Percentiles rank a stretch among this genome's conserved stretches.
phyloP scores from a whole-genome alignment of 225 moss, liverwort and hornwort species.

The Pleurozium schreberi region DNA sequence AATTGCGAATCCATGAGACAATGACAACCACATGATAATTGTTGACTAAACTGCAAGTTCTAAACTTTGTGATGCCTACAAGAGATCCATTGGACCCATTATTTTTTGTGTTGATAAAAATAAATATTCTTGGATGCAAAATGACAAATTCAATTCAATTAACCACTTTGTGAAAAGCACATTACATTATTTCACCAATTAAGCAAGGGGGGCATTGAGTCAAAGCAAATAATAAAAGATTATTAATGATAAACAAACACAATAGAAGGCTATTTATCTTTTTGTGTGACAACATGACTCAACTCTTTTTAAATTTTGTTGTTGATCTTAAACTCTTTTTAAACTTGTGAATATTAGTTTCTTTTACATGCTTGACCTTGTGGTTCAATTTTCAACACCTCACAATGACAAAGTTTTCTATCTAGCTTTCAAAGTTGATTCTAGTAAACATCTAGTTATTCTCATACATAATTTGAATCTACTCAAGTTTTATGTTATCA shows the following conservation, averaged over 20 bases:
- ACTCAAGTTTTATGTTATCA: not conserved
- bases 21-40: too few relatives aligned
- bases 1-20: too few relatives aligned
- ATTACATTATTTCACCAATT: not conserved
- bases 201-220: accelerated
- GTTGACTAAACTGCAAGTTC: too few relatives aligned
- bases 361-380: too few relatives aligned
- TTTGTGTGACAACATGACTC: not conserved
- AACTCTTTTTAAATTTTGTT: not conserved
- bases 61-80: too few relatives aligned
- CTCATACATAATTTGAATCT: too few relatives aligned
- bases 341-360: not conserved
- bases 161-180: not conserved
- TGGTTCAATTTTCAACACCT: not conserved
- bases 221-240: not conserved
- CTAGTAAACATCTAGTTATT: not conserved
- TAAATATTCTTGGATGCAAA: not conserved
- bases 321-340: not conserved
- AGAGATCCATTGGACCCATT: too few relatives aligned
- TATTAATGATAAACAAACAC: not conserved
- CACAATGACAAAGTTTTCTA: not conserved
- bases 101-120: not conserved
- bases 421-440: not conserved
- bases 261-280: not conserved
- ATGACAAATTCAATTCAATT: too few relatives aligned